These are phyloP conservation scores for Aspergillus pseudonomiae DNA, from an alignment of 2,329 filamentous ascomycete species.

Conservation along the genomic window DNA sequence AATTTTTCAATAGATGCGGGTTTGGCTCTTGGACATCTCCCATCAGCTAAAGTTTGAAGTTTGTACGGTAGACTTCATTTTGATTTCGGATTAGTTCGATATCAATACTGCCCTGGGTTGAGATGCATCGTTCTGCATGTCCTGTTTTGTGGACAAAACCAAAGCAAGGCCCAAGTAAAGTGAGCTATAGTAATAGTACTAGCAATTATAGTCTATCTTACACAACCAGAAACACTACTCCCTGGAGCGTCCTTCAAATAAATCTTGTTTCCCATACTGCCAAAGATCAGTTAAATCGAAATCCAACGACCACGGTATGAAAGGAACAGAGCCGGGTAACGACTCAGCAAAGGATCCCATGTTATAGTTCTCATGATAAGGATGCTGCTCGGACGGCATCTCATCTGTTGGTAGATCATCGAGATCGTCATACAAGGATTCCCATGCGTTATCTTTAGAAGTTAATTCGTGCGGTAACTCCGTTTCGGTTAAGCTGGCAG, in stretches of 20 bases:
- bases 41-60: background rate
- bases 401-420: background rate
- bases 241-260: background rate
- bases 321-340: background rate
- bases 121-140: background rate
- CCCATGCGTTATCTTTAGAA: background rate
- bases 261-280: background rate
- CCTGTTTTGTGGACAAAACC: background rate
- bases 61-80: background rate
- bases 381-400: background rate
- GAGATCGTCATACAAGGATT: background rate
- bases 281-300: background rate
- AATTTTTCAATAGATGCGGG: background rate
- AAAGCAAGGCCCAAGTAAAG: background rate
- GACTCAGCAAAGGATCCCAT: background rate
- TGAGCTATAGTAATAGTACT: background rate
- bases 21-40: background rate
- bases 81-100: background rate
- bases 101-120: background rate
- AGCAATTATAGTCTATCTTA: background rate
- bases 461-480: background rate
- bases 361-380: background rate
- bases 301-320: background rate
- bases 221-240: background rate
- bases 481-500: background rate